Conservation (phyloP, 2,329 filamentous ascomycete species). For the Sarocladiaceae sp. region DNA sequence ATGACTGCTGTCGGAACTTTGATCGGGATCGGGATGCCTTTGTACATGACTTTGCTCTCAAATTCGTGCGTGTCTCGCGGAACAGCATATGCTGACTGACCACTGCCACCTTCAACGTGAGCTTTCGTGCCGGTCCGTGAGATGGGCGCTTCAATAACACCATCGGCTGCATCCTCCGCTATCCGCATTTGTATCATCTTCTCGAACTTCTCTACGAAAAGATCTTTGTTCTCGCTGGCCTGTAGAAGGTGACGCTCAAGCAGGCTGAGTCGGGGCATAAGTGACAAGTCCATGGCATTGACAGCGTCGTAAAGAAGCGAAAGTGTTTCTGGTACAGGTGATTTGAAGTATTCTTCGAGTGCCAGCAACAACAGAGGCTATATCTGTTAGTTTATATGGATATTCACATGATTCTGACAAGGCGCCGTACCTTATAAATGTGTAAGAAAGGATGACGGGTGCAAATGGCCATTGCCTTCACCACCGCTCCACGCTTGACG, state of each 20-base stretch:
- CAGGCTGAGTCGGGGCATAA: conserved; percentile 81
- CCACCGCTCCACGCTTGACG: conserved; percentile 87
- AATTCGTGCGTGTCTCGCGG: conserved; percentile 97
- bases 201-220: conserved; percentile 97
- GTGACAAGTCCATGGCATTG: conserved; percentile 92
- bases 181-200: conserved; percentile 84
- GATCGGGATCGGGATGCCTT: conserved; percentile 93
- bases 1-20: conserved; percentile 92
- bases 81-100: conserved; percentile 62
- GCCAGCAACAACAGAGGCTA: conserved; percentile 85
- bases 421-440: conserved; percentile 81
- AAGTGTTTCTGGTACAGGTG: conserved; percentile 81
- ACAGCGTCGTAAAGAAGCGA: conserved; percentile 86
- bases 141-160: conserved; percentile 37
- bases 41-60: conserved; percentile 92
- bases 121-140: conserved; percentile 60
- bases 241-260: conserved; percentile 85
- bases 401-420: neutral
- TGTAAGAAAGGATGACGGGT: conserved; percentile 96
- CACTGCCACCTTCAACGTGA: conserved; percentile 48
- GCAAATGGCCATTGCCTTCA: conserved; percentile 99
- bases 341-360: conserved; percentile 94
- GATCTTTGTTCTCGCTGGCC: conserved; percentile 87
- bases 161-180: conserved; percentile 54
- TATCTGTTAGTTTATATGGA: conserved; percentile 12